These are phyloP conservation scores for Plenodomus biglobosus DNA, from an alignment of 2,329 filamentous ascomycete species.

Conservation along the genomic window DNA sequence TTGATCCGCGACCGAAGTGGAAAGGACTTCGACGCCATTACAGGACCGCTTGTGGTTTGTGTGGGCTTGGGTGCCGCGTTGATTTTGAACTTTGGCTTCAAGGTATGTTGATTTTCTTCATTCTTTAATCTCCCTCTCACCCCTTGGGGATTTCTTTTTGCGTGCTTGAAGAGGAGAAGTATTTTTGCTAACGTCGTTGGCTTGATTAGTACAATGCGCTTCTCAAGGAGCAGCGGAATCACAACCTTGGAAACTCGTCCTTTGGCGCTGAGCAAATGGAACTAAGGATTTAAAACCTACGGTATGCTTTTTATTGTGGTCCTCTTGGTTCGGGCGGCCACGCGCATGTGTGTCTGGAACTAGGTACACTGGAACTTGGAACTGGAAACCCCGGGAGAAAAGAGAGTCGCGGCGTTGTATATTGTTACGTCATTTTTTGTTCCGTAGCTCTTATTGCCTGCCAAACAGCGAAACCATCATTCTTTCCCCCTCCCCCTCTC, in stretches of 20 bases:
- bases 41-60: slow-evolving; percentile 83
- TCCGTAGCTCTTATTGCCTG: too few species aligned
- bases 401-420: too few species aligned
- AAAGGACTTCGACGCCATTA: slow-evolving; percentile 87
- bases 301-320: neutral
- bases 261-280: slow-evolving; percentile 19
- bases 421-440: too few species aligned
- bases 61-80: slow-evolving; percentile 75
- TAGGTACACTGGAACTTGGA: too few species aligned
- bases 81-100: slow-evolving; percentile 84
- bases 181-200: neutral
- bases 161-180: neutral
- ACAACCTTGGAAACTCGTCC: slow-evolving; percentile 7
- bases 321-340: neutral
- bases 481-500: too few species aligned
- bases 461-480: too few species aligned
- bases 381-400: too few species aligned
- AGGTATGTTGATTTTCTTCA: slow-evolving; percentile 53
- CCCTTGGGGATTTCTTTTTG: too few species aligned
- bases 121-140: too few species aligned
- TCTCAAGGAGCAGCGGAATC: slow-evolving; percentile 11
- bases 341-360: neutral
- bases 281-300: slow-evolving; percentile 14
- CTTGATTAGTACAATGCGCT: slow-evolving; percentile 22
- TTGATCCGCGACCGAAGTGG: slow-evolving; percentile 86